Evolutionary conservation across 1,139 yeast species (phyloP).

Genomic region (Yamadazyma siamensis): DNA sequence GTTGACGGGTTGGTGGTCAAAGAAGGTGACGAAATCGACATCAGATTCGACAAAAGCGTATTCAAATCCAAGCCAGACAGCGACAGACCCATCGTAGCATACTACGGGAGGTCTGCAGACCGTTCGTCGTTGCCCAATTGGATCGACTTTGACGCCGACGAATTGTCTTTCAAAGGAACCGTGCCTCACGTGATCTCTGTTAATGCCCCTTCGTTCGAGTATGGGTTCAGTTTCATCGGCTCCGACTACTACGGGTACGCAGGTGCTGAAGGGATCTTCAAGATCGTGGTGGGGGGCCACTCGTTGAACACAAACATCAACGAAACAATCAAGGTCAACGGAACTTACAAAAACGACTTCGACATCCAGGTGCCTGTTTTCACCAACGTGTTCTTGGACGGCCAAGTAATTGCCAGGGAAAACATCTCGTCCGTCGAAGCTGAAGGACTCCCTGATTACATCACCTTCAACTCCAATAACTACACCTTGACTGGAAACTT

Average conservation of each 20-base stretch:
- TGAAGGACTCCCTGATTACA: conserved; percentile 58
- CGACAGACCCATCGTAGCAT: conserved; percentile 51
- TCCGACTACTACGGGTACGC: conserved; percentile 75
- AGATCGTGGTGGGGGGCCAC: conserved; percentile 83
- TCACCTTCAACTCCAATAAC: conserved; percentile 40
- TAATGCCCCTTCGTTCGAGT: conserved; percentile 81
- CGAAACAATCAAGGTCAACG: conserved; percentile 56
- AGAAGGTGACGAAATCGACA: conserved; percentile 63
- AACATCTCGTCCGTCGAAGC: conserved; percentile 56
- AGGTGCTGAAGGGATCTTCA: conserved; percentile 68
- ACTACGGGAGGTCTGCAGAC: conserved; percentile 78
- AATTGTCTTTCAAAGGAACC: conserved; percentile 74
- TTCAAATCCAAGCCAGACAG: conserved; percentile 49
- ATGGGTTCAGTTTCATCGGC: conserved; percentile 73
- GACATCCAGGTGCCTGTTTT: conserved; percentile 58
- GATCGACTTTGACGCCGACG: conserved; percentile 64
- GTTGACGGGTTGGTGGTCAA: conserved; percentile 65
- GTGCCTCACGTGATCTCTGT: conserved; percentile 84
- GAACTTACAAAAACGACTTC: conserved; percentile 58
- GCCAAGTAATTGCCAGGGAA: conserved; percentile 35
- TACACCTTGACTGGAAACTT: conserved; percentile 56
- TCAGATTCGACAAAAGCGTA: conserved; percentile 57
- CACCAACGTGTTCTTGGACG: conserved; percentile 59
- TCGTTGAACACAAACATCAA: conserved; percentile 63
- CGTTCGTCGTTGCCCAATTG: conserved; percentile 90